Conservation (phyloP, 352 stramenopile genomes). For the Phytophthora vignae region DNA sequence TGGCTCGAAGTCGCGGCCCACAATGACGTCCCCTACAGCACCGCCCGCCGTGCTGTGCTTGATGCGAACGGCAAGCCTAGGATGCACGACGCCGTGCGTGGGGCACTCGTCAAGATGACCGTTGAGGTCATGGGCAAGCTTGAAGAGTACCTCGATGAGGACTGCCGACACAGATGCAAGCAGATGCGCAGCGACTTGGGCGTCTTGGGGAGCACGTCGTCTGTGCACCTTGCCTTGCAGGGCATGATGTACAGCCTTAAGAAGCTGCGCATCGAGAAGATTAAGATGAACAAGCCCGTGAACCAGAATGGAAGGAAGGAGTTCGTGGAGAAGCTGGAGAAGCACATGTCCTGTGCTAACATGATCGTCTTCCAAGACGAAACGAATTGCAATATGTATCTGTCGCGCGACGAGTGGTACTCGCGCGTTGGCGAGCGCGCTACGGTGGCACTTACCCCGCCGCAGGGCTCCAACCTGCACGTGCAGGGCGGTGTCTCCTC, state of each 20-base stretch:
- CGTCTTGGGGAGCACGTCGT: neutral
- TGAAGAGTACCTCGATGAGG: no score
- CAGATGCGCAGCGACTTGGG: no score
- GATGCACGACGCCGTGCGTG: neutral
- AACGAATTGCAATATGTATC: slow-evolving; percentile 14
- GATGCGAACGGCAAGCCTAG: neutral
- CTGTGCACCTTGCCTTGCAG: slow-evolving; percentile 17
- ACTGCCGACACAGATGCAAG: no score
- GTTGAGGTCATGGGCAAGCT: no score
- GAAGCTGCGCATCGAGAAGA: slow-evolving; percentile 25
- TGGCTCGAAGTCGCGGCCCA: slow-evolving; percentile 1
- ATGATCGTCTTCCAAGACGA: slow-evolving; percentile 38
- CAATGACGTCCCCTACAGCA: slow-evolving; percentile 16
- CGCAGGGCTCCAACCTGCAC: no score
- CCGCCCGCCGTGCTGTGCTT: slow-evolving; percentile 4
- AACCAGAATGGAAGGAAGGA: slow-evolving; percentile 28
- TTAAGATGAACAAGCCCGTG: slow-evolving; percentile 20
- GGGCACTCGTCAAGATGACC: neutral
- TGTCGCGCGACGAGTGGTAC: slow-evolving; percentile 10
- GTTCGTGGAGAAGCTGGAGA: slow-evolving; percentile 17
- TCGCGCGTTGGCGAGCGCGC: slow-evolving; percentile 8
- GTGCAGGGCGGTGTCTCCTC: no score
- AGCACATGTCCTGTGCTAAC: slow-evolving; percentile 19
- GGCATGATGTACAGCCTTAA: slow-evolving; percentile 34
- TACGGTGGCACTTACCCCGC: no score